Percentiles rank a stretch among this genome's conserved stretches.
Evolutionary conservation across 163 green algal species (phyloP).

Genomic region (Coccomyxa subellipsoidea): DNA sequence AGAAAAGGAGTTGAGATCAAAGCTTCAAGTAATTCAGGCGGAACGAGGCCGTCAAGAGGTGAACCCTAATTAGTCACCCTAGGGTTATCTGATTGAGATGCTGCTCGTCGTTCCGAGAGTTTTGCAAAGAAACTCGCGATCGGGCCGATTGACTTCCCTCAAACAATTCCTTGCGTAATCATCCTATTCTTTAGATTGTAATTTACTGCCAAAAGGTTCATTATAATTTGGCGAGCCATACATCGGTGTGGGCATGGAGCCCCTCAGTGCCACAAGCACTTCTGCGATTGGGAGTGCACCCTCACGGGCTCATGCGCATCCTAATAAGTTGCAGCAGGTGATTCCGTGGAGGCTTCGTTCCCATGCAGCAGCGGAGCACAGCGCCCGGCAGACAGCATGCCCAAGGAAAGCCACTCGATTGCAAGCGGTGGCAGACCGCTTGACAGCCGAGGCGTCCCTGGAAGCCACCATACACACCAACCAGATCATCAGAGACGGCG

Average conservation of each 20-base stretch:
- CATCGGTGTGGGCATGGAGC: not conserved
- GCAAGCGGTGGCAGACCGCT: not conserved
- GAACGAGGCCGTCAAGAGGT: too few species aligned
- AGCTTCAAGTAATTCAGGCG: too few species aligned
- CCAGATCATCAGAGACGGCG: slow-evolving; percentile 59
- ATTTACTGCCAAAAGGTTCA: too few species aligned
- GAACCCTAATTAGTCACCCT: too few species aligned
- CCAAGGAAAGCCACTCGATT: not conserved
- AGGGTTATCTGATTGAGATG: too few species aligned
- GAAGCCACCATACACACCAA: slow-evolving; percentile 26
- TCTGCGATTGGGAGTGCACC: not conserved
- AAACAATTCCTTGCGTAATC: too few species aligned
- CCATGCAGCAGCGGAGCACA: not conserved
- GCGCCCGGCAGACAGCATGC: not conserved
- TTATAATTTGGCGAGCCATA: too few species aligned
- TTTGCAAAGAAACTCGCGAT: too few species aligned
- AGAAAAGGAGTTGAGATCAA: too few species aligned
- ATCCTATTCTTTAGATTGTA: too few species aligned
- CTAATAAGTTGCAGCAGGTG: not conserved
- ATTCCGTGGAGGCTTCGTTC: not conserved
- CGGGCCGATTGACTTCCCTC: too few species aligned
- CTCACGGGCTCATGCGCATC: not conserved
- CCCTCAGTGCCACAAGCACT: not conserved
- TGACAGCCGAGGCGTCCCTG: not conserved
- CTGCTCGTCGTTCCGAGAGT: too few species aligned